Evolutionary conservation across 2,329 filamentous ascomycete genomes (phyloP).

Genomic region (Aureobasidium zeae): DNA sequence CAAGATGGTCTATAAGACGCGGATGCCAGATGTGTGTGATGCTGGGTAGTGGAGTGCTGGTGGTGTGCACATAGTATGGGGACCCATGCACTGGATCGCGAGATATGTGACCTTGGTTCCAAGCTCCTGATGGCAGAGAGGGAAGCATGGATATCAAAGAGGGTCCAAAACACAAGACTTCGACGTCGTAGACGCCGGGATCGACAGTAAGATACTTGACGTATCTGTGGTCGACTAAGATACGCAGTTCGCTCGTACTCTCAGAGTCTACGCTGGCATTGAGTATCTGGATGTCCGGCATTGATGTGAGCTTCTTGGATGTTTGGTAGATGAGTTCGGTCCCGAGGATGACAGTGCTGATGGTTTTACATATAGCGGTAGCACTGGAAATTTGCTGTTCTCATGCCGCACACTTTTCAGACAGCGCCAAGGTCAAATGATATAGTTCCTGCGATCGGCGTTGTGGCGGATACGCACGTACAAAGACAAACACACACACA

Average conservation of each 20-base stretch:
- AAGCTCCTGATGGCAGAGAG: slow-evolving; percentile 32
- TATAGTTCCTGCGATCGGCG: too few species aligned
- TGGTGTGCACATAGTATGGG: slow-evolving; percentile 15
- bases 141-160: slow-evolving; percentile 30
- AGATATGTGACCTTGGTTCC: slow-evolving; percentile 33
- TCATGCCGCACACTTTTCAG: too few species aligned
- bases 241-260: slow-evolving; percentile 30
- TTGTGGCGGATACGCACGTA: too few species aligned
- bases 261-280: slow-evolving; percentile 19
- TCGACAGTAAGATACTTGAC: slow-evolving; percentile 38
- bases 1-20: slow-evolving; percentile 29
- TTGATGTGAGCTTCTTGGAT: background rate
- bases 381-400: too few species aligned
- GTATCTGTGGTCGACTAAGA: slow-evolving; percentile 30
- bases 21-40: slow-evolving; percentile 31
- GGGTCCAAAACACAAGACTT: slow-evolving; percentile 30
- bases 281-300: slow-evolving; percentile 13
- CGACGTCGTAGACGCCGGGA: slow-evolving; percentile 26
- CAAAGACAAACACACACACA: too few species aligned
- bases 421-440: too few species aligned
- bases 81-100: slow-evolving; percentile 21
- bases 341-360: background rate
- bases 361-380: too few species aligned
- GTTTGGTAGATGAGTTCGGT: background rate
- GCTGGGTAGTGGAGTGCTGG: slow-evolving; percentile 11